Evolutionary conservation across 2,329 filamentous ascomycete species (phyloP).

Genomic region (Boeremia exigua): DNA sequence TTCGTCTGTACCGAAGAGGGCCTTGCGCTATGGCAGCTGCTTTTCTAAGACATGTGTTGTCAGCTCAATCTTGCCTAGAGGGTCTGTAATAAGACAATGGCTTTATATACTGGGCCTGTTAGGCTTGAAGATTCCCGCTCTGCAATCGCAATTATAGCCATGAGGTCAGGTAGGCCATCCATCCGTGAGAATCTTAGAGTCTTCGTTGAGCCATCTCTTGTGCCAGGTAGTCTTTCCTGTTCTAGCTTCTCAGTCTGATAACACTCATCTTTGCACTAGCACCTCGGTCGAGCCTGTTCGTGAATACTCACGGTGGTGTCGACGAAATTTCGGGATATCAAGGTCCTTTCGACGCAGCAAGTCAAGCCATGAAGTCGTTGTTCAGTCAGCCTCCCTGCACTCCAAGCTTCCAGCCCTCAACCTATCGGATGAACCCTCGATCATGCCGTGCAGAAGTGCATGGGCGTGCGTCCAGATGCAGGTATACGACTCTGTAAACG

Average conservation of each 20-base stretch:
- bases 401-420: background rate
- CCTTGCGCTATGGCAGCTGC: background rate
- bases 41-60: conserved; percentile 7
- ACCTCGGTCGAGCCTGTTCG: background rate
- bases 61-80: conserved; percentile 1
- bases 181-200: background rate
- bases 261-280: background rate
- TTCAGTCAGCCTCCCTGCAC: conserved; percentile 7
- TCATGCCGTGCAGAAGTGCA: conserved; percentile 26
- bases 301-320: background rate
- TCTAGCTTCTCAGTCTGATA: background rate
- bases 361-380: conserved; percentile 7
- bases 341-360: background rate
- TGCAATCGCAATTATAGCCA: background rate
- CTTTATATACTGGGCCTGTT: background rate
- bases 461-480: conserved; percentile 25
- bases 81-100: background rate
- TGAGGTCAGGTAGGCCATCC: background rate
- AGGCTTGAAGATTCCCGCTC: background rate
- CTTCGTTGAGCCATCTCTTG: background rate
- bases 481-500: conserved; percentile 26
- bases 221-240: background rate
- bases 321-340: background rate
- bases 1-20: background rate
- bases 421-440: conserved; percentile 24